Base-by-base conservation (phyloP, 768 basidiomycete species). In the Phaffia tasmanica region DNA sequence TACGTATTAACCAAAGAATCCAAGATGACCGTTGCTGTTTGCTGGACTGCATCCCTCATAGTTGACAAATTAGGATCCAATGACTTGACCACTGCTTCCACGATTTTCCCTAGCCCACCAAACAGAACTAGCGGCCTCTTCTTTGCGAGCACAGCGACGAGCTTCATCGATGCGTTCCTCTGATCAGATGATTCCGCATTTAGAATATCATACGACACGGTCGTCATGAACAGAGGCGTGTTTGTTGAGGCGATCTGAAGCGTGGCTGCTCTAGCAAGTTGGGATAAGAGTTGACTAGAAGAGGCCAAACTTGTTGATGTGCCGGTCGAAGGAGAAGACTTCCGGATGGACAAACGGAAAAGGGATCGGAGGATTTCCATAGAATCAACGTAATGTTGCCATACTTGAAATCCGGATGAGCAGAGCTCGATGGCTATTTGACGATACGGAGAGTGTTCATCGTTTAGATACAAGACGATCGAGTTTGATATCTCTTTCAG, bases 41-140 rank as follows among this genome's bases (percentile, higher is more conserved):
- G 89, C 27, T 89, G 77, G 1, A 97, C 86, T 0, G 89, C 88
- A 29, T 97, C 92, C 9, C 79, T 72, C 70, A 76, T 57, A 86
- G 82, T 73, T 5, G 82, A 76, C 0, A 85, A 74, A 62, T 89
- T 93, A 19, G 95, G 95, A 77, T 99, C 94, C 64, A 99, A 80
- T 0, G 91, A 95, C 74, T 92, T 93, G 21, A 98, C 92, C 0
- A 98, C 91, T 0, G 93, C 91, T 74, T 98, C 95, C 76, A 91
- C 86, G 55, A 97, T 78, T 51, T 85, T 82, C 0, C 93, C 87
- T 30, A 98, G 78, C 71, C 86, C 87, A 3, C 88, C 83, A 70
- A 89, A 86, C 53, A 98, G 79, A 9, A 94, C 84, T 30, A 88
- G 78, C 1, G 93, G 92, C 72, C 87, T 85, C 87, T 94, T 98